Base-by-base conservation (phyloP, 805 yeast species). In the Maudiozyma turicensis region DNA sequence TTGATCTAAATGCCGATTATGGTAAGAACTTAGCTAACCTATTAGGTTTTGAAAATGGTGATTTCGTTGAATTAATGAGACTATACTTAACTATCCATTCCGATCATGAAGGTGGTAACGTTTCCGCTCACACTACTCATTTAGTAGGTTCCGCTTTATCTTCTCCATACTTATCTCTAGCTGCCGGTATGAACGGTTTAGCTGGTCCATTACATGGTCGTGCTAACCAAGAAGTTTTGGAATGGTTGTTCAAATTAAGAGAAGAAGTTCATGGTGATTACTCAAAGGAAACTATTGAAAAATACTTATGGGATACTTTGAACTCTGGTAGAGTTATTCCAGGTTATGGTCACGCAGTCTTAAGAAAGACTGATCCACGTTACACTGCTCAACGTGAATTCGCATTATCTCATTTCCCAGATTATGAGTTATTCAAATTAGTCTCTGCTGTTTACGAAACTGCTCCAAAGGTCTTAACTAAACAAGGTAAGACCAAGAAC, bases 51-150 rank as follows among this genome's bases (percentile, higher is more conserved):
- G 53, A 83, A 51, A 78, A 81, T 71, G 73, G 74, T 57, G 88
- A 83, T 65, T 85, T 85, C 65, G 77, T 80, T 51, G 90, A 85
- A 68, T 76, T 86, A 60, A 79, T 85, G 81, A 81, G 95, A 72
- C 73, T 86, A 58, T 85, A 85, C 76, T 69, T 84, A 63, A 80
- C 91, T 53, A 81, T 85, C 65, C 95, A 85, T 74, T 78, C 88
- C 49, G 95, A 85, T 67, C 95, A 85, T 73, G 95, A 85, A 74
- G 95, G 93, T 72, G 93, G 93, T 69, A 84, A 84, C 65, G 93
- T 84, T 52, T 81, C 88, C 54, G 93, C 93, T 45, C 93, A 84
- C 72, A 81, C 93, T 56, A 84, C 93, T 51, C 91, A 85, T 70
- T 72, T 84, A 65, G 93, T 84, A 54, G 93, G 93, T 59, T 83